Conservation (phyloP, 768 basidiomycete genomes). For the Mycena pura region DNA sequence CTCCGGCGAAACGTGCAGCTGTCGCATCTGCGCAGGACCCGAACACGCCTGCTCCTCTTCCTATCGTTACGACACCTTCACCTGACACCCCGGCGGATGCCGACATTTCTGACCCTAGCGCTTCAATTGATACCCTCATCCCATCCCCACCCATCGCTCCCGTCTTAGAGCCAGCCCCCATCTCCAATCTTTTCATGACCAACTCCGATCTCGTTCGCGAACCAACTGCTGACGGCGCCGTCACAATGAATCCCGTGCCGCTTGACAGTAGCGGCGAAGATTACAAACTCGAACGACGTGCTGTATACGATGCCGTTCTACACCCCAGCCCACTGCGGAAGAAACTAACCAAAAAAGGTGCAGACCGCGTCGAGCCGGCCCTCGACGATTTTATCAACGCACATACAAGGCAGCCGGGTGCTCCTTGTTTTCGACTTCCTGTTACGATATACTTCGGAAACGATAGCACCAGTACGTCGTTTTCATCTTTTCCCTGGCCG, state of each 20-base stretch:
- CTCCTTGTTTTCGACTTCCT: background rate
- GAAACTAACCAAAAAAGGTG: background rate
- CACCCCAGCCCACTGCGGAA: background rate
- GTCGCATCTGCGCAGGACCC: background rate
- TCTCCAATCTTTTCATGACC: background rate
- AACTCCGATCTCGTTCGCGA: background rate
- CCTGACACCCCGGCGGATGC: no score
- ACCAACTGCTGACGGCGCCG: background rate
- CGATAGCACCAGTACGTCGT: background rate
- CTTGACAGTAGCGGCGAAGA: background rate
- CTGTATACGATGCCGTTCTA: background rate
- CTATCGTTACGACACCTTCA: background rate
- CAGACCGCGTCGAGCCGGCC: background rate
- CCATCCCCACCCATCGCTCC: background rate
- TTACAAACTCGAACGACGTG: background rate
- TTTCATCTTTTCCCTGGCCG: no score
- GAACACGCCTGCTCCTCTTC: background rate
- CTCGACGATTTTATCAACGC: slow-evolving; percentile 8
- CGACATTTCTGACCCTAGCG: no score
- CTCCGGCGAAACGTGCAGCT: background rate
- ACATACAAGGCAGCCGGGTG: background rate
- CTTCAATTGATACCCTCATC: background rate
- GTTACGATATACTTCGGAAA: background rate
- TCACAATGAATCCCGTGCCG: background rate
- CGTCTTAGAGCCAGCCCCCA: background rate